Conservation (phyloP, 345 rosid genomes). For the Kernera saxatilis region DNA sequence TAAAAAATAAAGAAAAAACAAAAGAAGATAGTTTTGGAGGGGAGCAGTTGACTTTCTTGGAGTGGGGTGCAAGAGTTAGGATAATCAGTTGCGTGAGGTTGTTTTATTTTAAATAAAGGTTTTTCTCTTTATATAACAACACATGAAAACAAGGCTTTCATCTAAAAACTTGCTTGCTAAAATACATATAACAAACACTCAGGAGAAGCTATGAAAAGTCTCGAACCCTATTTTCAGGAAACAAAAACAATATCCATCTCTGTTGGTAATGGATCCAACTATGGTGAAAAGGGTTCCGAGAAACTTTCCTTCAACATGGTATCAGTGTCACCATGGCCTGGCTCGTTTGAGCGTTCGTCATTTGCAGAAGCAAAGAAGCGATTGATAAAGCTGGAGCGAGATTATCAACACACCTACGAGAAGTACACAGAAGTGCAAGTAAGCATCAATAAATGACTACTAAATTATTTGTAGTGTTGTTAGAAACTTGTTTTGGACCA, state of each 20-base stretch:
- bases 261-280: not conserved
- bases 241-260: not conserved
- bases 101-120: not conserved
- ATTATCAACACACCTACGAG: not conserved
- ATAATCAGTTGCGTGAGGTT: not conserved
- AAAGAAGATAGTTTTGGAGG: not conserved
- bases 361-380: slow-evolving; percentile 1
- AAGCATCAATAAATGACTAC: no score
- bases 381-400: slow-evolving; percentile 9
- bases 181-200: not conserved
- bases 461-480: not conserved
- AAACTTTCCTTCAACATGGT: not conserved
- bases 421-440: no score
- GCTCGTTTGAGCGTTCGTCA: not conserved
- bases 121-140: not conserved
- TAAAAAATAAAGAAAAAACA: no score
- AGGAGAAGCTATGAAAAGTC: not conserved
- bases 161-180: not conserved
- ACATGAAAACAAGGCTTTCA: not conserved
- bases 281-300: not conserved
- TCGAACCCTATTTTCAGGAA: not conserved
- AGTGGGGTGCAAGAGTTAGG: slow-evolving; percentile 11
- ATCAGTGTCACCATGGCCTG: not conserved
- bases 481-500: no score
- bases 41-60: slow-evolving; percentile 11